These are phyloP conservation scores for Periconia sp. DNA, from an alignment of 2,329 filamentous ascomycete species.

Conservation along the genomic window DNA sequence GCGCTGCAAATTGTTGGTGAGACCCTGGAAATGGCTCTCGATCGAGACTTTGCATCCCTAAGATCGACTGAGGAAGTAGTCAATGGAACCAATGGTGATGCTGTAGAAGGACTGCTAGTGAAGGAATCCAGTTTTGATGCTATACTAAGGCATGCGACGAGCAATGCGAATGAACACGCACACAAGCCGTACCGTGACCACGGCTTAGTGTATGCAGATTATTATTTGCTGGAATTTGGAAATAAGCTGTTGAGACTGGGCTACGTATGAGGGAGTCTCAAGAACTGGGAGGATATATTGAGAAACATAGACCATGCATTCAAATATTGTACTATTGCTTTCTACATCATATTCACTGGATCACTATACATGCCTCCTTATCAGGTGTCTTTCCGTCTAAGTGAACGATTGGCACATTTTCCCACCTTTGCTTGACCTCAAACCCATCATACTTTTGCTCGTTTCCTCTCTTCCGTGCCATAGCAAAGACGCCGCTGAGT, in stretches of 20 bases:
- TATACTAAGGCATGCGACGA: conserved; percentile 55
- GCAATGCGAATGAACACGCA: conserved; percentile 56
- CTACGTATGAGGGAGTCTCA: conserved; percentile 31
- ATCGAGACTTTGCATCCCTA: conserved; percentile 33
- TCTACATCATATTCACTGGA: no score
- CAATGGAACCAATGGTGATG: conserved; percentile 17
- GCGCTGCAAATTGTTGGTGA: conserved; percentile 31
- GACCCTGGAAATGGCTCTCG: conserved; percentile 40
- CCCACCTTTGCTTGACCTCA: conserved; percentile 25
- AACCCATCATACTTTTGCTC: conserved; percentile 17
- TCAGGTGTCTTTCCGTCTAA: no score
- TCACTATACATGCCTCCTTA: no score
- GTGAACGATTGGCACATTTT: conserved; percentile 23
- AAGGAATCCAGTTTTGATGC: conserved; percentile 48
- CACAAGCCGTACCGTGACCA: conserved; percentile 54
- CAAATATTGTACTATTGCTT: no score
- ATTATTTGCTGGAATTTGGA: conserved; percentile 55
- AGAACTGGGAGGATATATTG: no score
- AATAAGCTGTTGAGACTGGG: conserved; percentile 52
- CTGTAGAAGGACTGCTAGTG: conserved; percentile 26
- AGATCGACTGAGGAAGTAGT: no score
- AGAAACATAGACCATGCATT: no score
- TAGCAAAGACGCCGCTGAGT: conserved; percentile 35
- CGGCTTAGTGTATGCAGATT: conserved; percentile 59
- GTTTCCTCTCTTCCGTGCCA: conserved; percentile 21